Conservation (phyloP, 2,329 filamentous ascomycete species). For the Trichoderma citrinoviride region DNA sequence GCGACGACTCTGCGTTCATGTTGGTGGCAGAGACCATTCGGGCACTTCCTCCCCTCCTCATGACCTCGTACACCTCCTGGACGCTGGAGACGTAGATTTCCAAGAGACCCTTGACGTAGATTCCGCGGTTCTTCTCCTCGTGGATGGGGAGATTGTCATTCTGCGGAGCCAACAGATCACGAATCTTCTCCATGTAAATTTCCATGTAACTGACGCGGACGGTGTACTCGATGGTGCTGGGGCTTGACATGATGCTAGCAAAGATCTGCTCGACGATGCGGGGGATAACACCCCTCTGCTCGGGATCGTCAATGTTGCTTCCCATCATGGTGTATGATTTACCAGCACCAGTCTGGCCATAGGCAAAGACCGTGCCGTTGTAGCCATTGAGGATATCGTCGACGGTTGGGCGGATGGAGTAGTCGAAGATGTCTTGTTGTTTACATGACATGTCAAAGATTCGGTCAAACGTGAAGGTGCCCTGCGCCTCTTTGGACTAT, state of each 20-base stretch:
- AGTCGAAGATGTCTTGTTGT: conserved; percentile 95
- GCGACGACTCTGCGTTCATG: conserved; percentile 98
- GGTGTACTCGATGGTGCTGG: conserved; percentile 95
- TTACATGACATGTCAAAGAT: conserved; percentile 93
- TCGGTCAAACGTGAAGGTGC: conserved; percentile 93
- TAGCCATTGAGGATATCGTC: conserved; percentile 99
- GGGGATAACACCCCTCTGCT: conserved; percentile 89
- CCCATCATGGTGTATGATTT: conserved; percentile 94
- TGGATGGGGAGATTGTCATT: conserved; percentile 98
- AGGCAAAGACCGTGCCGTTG: conserved; percentile 98
- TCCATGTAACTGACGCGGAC: conserved; percentile 99
- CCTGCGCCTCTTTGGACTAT: conserved; percentile 81
- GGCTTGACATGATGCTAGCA: conserved; percentile 86
- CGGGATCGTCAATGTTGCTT: conserved; percentile 83
- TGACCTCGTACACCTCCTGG: conserved; percentile 93
- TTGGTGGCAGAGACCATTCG: conserved; percentile 94
- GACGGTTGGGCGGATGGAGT: conserved; percentile 91
- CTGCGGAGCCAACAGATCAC: conserved; percentile 85
- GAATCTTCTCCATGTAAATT: conserved; percentile 99
- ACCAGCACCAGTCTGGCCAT: conserved; percentile 95
- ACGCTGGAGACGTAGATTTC: conserved; percentile 96
- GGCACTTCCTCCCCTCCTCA: conserved; percentile 86
- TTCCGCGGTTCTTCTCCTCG: conserved; percentile 92
- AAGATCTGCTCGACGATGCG: conserved; percentile 98
- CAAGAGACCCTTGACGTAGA: conserved; percentile 92